phyloP scores from a whole-genome alignment of 2,329 filamentous ascomycete species.

The Fusarium oxysporum region DNA sequence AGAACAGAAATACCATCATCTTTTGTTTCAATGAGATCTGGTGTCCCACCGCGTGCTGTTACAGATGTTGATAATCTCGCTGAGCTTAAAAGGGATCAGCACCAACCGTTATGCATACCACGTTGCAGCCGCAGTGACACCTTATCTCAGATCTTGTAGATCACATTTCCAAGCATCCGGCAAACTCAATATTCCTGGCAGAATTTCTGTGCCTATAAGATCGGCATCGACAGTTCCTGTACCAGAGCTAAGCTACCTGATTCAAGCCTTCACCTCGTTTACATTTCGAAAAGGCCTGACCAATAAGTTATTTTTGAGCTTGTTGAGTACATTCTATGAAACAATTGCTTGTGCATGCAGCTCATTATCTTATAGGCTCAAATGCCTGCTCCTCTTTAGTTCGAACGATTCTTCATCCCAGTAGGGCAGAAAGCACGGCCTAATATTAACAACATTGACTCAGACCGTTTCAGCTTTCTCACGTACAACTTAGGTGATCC shows the following conservation, averaged over 20 bases:
- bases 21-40: not conserved
- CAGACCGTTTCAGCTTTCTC: not conserved
- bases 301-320: not conserved
- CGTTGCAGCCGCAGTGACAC: not conserved
- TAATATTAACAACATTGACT: not conserved
- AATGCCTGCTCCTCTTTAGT: not conserved
- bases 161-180: constrained; percentile 1
- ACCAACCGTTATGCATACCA: not conserved
- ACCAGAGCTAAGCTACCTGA: not conserved
- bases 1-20: constrained; percentile 35
- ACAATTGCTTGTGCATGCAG: not conserved
- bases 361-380: not conserved
- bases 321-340: not conserved
- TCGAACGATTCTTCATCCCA: not conserved
- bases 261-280: not conserved
- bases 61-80: not conserved
- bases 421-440: not conserved
- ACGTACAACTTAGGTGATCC: not conserved
- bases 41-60: not conserved
- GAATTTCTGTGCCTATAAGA: not conserved
- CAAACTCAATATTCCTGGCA: not conserved
- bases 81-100: not conserved
- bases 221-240: not conserved
- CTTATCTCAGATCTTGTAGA: not conserved
- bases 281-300: not conserved